A percentile compares a stretch with the other conserved stretches of the same genome.
These are phyloP conservation scores for Heterobasidion parviporum DNA, from an alignment of 1,284 basidiomycete genomes.

Conservation along the genomic window DNA sequence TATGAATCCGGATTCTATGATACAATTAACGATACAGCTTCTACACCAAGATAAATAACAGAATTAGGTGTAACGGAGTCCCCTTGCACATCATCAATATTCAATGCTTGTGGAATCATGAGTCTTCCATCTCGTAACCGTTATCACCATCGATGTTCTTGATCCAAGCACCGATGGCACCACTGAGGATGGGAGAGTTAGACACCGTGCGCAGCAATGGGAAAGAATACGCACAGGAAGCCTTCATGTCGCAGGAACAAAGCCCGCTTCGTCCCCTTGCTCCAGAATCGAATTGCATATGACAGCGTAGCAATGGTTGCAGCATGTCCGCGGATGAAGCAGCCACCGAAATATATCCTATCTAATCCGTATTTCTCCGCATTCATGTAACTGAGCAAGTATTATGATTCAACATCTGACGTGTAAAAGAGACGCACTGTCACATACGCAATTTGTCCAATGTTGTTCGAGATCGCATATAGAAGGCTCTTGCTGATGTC, in stretches of 20 bases:
- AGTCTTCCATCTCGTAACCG: constrained; percentile 2
- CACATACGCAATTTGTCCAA: constrained; percentile 97
- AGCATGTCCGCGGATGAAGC: constrained; percentile 97
- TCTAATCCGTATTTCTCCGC: constrained; percentile 98
- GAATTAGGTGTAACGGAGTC: neutral
- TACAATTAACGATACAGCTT: neutral
- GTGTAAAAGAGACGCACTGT: constrained; percentile 7
- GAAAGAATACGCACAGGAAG: constrained; percentile 69
- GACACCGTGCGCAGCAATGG: constrained; percentile 7
- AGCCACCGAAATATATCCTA: constrained; percentile 98
- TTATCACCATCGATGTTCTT: constrained; percentile 65
- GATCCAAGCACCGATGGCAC: constrained; percentile 92
- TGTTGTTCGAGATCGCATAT: constrained; percentile 98
- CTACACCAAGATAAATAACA: neutral
- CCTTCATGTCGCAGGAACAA: constrained; percentile 97
- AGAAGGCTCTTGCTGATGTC: constrained; percentile 93
- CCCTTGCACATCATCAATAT: neutral
- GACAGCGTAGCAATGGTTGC: constrained; percentile 96
- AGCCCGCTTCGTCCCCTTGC: constrained; percentile 94
- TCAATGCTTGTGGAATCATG: neutral
- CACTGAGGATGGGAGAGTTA: constrained; percentile 36
- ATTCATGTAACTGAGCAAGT: constrained; percentile 83
- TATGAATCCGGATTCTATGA: neutral
- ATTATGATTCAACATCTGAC: constrained; percentile 5
- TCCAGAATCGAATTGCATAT: constrained; percentile 99